These are phyloP conservation scores for Backusella australiensis DNA, from an alignment of 192 early-diverging fungal species.

Conservation along the genomic window DNA sequence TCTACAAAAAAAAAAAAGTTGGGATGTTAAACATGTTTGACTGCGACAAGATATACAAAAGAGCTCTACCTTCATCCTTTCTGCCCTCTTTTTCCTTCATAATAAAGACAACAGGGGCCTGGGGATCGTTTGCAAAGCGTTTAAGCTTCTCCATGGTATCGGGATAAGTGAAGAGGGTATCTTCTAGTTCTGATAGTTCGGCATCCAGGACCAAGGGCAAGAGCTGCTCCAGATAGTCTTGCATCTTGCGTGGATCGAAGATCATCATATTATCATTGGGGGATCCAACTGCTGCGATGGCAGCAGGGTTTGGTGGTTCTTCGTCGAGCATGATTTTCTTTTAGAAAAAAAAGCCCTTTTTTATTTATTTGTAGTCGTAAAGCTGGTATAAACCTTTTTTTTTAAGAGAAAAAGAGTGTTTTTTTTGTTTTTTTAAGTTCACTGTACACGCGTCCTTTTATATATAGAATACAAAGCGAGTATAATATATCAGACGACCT, in stretches of 20 bases:
- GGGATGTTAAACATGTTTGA: background rate
- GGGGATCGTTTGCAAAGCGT: conserved; percentile 75
- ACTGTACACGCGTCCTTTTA: background rate
- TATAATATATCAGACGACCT: background rate
- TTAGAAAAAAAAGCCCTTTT: background rate
- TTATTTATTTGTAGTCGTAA: background rate
- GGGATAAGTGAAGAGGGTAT: conserved; percentile 57
- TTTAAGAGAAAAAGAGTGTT: background rate
- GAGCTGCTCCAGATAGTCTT: conserved; percentile 70
- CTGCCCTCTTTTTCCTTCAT: conserved; percentile 68
- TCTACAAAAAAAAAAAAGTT: conserved; percentile 11
- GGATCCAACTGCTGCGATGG: conserved; percentile 8
- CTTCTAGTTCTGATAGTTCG: conserved; percentile 56
- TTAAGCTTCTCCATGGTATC: conserved; percentile 73
- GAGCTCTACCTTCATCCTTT: conserved; percentile 35
- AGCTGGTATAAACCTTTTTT: background rate
- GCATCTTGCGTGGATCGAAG: conserved; percentile 60
- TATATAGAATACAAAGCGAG: background rate
- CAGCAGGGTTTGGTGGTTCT: conserved; percentile 16
- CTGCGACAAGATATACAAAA: background rate
- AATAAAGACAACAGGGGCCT: conserved; percentile 71
- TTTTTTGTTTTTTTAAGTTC: background rate
- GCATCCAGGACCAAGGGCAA: conserved; percentile 73
- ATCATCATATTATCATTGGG: conserved; percentile 15
- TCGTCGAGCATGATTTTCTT: conserved; percentile 26